Evolutionary conservation across 83 land plant species (phyloP).

Genomic region (Picea abies): DNA sequence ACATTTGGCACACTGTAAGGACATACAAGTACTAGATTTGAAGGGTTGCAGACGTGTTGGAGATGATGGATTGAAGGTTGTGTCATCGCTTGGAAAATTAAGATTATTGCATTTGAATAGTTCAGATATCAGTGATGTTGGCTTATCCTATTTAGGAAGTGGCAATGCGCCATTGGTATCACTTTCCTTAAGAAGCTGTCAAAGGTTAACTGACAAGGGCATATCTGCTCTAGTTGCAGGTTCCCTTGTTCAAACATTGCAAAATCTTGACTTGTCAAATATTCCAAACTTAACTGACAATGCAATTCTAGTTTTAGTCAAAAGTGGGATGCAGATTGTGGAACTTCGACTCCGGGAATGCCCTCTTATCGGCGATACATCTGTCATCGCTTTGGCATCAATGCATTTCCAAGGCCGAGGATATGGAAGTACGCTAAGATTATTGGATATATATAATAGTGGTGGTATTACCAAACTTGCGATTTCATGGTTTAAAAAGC

Average conservation of each 20-base stretch:
- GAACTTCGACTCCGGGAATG: constrained; percentile 92
- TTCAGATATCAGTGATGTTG: constrained; percentile 77
- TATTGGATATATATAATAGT: constrained; percentile 86
- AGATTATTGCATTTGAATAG: constrained; percentile 67
- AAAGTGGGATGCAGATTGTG: constrained; percentile 45
- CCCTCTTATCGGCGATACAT: constrained; percentile 69
- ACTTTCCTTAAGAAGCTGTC: constrained; percentile 83
- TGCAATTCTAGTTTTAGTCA: constrained; percentile 64
- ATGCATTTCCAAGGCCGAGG: constrained; percentile 61
- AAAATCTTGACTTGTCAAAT: constrained; percentile 75
- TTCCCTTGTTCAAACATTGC: constrained; percentile 37
- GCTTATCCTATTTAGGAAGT: constrained; percentile 53
- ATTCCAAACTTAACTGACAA: constrained; percentile 70
- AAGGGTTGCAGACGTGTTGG: constrained; percentile 87
- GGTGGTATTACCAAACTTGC: constrained; percentile 68
- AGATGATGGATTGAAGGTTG: constrained; percentile 73
- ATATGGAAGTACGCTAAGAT: constrained; percentile 62
- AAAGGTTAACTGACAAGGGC: constrained; percentile 75
- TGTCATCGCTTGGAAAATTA: constrained; percentile 57
- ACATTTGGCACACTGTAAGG: constrained; percentile 56
- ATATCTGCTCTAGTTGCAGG: constrained; percentile 65
- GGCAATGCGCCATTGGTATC: constrained; percentile 54
- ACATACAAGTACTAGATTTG: constrained; percentile 69
- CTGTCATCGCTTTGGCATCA: constrained; percentile 90
- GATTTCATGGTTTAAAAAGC: constrained; percentile 80